Evolutionary conservation across 2,329 filamentous ascomycete genomes (phyloP), one percentile per base, ranked within the genome.

Genomic region (Pseudocercospora ulei): DNA sequence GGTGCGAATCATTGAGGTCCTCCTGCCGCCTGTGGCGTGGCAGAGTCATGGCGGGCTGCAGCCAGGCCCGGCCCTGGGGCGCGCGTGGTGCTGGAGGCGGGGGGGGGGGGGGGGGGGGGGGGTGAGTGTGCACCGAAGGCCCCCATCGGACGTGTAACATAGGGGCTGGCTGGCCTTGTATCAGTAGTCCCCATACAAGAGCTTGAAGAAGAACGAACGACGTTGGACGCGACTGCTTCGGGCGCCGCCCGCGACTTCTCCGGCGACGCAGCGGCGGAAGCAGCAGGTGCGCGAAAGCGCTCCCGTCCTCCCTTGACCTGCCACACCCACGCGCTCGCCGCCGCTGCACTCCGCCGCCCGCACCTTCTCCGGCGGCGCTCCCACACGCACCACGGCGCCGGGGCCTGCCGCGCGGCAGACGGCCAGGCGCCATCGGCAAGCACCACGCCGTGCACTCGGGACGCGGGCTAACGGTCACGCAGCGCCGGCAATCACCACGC

Each of bases 41-140:
- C n/a, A 22, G 26, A 34, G 28, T 12, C 23, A 33, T 11, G 37
- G 14, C 17, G 31, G 37, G 24, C 24, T 20, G 24, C 17, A 23
- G 35, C 3, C 9, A 38, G 25, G 11, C 17, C 8, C 18, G 5
- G 6, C 6, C 16, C 16, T 28, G 25, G 13, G 17, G 7, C 7
- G 24, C 24, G 17, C 7, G 9, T 3, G n/a, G 30, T 19, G 3
- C 11, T n/a, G n/a, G n/a, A 4, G 30, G 9, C 31, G 24, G 23
- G 8, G 23, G 29, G 23, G 18, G 24, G 14, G 30, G 22, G 35
- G 35, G 24, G 29, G 23, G 38, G 11, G 14, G 24, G 8, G 20
- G 34, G 38, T 33, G 35, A 43, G 38, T 50, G 48, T 46, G 48
- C 45, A 50, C 48, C 44, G 39, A 45, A 41, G 43, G 41, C 31